Base-by-base conservation (phyloP, 2,329 filamentous ascomycete species). In the Microascus cirrosus region DNA sequence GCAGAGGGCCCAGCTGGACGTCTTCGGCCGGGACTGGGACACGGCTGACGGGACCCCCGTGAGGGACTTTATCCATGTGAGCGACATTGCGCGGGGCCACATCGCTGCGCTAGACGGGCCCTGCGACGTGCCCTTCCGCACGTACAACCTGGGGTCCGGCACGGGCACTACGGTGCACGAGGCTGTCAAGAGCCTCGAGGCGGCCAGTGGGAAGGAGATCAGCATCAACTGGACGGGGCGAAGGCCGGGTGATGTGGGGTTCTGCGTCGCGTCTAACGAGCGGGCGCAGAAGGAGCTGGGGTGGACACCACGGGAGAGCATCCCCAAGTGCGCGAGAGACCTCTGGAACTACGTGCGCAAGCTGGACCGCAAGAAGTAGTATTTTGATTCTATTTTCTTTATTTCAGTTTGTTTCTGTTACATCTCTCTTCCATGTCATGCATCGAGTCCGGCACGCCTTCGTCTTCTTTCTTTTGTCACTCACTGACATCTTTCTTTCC, bases 41-140 rank as follows among this genome's bases (percentile, higher is more conserved):
- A 87, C 84, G 0, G 71, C 74, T 3, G 84, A 87, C 63, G 84
- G 84, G 18, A 86, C 84, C 0, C 82, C 83, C 1, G 76, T 87
- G 48, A 79, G 84, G 50, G 84, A 87, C 67, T 87, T 85, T 65
- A 85, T 87, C 61, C 84, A 87, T 62, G 84, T 86, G 42, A 79
- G 77, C 18, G 84, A 87, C 67, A 75, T 87, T 52, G 83, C 83
- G 6, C 74, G 79, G 50, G 84, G 81, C 4, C 84, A 87, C 67
- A 77, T 86, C 42, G 81, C 83, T 7, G 84, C 84, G 1, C 71
- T 85, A 24, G 45, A 50, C n/a, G 59, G 65, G 32, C 67, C 70
- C 36, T 60, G 60, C 2, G 57, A 62, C 4, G 61, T 56, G 32
- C 58, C 62, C 0, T 77, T 74, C 63, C 70, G 73, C 36, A 71